Conservation (phyloP, 805 yeast species). For the Saturnispora mendoncae region DNA sequence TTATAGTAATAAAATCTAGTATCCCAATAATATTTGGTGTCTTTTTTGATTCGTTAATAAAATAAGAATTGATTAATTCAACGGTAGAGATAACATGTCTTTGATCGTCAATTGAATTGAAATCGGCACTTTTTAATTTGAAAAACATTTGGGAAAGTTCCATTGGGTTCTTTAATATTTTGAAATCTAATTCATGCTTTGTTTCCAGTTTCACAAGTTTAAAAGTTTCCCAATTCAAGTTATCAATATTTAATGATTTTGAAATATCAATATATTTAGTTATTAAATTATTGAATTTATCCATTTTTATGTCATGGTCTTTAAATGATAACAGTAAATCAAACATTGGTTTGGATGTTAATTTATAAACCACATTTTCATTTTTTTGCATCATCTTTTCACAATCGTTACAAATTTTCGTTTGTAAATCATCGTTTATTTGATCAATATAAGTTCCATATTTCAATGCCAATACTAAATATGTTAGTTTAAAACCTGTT, state of each 20-base stretch:
- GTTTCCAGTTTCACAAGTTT: not conserved
- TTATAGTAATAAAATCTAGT: not conserved
- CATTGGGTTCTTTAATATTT: not conserved
- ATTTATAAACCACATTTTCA: slow-evolving; percentile 12
- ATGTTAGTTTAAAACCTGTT: slow-evolving; percentile 14
- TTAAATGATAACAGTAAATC: not conserved
- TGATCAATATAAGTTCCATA: slow-evolving; percentile 9
- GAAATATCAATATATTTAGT: not conserved
- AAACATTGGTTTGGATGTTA: slow-evolving; percentile 4
- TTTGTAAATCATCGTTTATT: slow-evolving; percentile 2
- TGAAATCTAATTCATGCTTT: not conserved
- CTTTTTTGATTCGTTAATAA: not conserved
- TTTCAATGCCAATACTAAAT: slow-evolving; percentile 12
- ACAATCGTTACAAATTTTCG: slow-evolving; percentile 10
- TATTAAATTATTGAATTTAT: not conserved
- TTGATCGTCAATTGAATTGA: not conserved
- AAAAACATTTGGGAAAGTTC: not conserved
- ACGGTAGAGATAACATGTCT: not conserved
- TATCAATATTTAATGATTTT: not conserved
- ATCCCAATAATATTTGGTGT: not conserved
- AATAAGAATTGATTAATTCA: not conserved
- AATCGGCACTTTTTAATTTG: not conserved
- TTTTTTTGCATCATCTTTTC: slow-evolving; percentile 11
- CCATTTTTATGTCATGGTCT: not conserved
- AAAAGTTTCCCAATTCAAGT: slow-evolving; percentile 1